Conservation (phyloP, 371 early-diverging fungal genomes). For the Chytridiales sp. region DNA sequence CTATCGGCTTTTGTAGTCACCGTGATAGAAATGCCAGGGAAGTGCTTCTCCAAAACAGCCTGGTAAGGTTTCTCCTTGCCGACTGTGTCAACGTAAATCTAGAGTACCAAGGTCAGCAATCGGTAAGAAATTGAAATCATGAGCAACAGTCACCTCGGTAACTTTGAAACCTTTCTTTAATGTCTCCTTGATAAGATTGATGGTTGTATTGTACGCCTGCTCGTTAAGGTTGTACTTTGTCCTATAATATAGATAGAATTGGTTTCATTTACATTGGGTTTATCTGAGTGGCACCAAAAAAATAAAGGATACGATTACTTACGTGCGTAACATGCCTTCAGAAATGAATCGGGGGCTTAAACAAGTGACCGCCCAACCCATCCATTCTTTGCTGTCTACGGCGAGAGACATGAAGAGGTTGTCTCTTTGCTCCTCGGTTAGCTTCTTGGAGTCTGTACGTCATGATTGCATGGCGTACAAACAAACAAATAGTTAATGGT, state of each 20-base stretch:
- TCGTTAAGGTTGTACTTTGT: slow-evolving; percentile 92
- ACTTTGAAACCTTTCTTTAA: slow-evolving; percentile 69
- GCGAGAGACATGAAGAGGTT: slow-evolving; percentile 64
- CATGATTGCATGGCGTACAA: background rate
- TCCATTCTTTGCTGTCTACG: slow-evolving; percentile 52
- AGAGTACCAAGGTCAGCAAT: background rate
- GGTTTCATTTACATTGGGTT: background rate
- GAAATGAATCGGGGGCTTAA: slow-evolving; percentile 91
- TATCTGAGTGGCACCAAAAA: background rate
- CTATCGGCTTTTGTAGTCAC: slow-evolving; percentile 98
- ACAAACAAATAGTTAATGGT: slow-evolving; percentile 3
- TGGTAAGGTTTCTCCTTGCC: slow-evolving; percentile 89
- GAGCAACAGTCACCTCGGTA: slow-evolving; percentile 54
- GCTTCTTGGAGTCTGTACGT: slow-evolving; percentile 79
- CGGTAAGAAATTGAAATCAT: background rate
- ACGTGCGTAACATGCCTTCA: slow-evolving; percentile 76
- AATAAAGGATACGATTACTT: too few species aligned
- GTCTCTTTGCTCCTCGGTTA: slow-evolving; percentile 74
- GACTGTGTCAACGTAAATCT: slow-evolving; percentile 97
- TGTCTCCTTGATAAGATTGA: slow-evolving; percentile 70
- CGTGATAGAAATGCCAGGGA: slow-evolving; percentile 71
- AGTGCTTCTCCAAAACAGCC: slow-evolving; percentile 66
- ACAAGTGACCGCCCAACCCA: slow-evolving; percentile 84
- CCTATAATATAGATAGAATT: slow-evolving; percentile 38
- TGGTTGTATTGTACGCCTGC: slow-evolving; percentile 92